Evolutionary conservation across 768 basidiomycete species (phyloP).

Genomic region (Naganishia vishniacii): DNA sequence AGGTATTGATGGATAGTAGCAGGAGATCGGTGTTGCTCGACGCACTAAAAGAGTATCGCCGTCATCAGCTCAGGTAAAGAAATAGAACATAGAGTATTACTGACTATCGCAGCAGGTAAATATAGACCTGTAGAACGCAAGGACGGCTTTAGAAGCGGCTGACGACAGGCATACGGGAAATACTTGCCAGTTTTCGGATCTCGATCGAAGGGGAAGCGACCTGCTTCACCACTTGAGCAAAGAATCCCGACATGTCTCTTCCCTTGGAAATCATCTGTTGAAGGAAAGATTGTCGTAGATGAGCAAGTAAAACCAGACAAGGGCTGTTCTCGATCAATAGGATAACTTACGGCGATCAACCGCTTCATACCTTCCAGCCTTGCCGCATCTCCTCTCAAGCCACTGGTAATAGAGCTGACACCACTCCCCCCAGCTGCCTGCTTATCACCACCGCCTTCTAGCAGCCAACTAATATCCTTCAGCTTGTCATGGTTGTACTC

Average conservation of each 20-base stretch:
- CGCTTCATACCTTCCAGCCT: constrained; percentile 93
- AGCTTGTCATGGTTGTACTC: constrained; percentile 66
- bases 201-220: constrained; percentile 88
- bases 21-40: constrained; percentile 90
- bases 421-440: neutral
- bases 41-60: constrained; percentile 52
- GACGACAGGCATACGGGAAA: neutral
- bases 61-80: neutral
- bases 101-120: constrained; percentile 82
- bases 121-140: constrained; percentile 60
- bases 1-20: constrained; percentile 92
- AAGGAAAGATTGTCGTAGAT: neutral
- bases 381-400: constrained; percentile 65
- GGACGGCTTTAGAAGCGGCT: neutral
- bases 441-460: constrained; percentile 61
- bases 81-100: constrained; percentile 1
- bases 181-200: constrained; percentile 72
- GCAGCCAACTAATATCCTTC: constrained; percentile 73
- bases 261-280: constrained; percentile 82
- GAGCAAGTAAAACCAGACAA: constrained; percentile 18
- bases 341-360: constrained; percentile 74
- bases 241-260: constrained; percentile 84
- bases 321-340: constrained; percentile 7
- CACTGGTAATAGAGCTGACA: neutral
- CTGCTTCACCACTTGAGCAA: constrained; percentile 94